A percentile compares a stretch with the other conserved stretches of the same genome.
phyloP scores from a whole-genome alignment of 2,329 filamentous ascomycete genomes.

The Orbilia blumenaviensis region DNA sequence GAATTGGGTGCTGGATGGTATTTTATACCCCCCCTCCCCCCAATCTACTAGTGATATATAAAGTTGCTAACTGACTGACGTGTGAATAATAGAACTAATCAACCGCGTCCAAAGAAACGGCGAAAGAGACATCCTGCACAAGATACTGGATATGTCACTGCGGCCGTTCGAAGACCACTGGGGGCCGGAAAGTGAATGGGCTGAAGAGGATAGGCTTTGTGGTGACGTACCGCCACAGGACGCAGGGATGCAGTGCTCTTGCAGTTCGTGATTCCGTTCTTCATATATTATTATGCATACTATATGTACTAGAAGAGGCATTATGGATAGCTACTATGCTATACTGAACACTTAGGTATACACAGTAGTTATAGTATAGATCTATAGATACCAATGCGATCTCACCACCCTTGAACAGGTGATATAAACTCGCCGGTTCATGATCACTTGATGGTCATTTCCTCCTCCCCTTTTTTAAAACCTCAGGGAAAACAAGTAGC shows the following conservation, averaged over 20 bases:
- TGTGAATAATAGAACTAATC: conserved; percentile 73
- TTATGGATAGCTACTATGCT: no score
- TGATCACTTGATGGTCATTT: no score
- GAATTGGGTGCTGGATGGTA: conserved; percentile 82
- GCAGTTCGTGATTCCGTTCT: conserved; percentile 73
- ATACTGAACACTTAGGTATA: no score
- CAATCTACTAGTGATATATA: not conserved
- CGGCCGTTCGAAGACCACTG: conserved; percentile 85
- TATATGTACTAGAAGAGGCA: no score
- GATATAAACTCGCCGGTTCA: no score
- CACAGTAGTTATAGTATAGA: no score
- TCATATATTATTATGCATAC: not conserved
- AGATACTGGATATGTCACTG: conserved; percentile 82
- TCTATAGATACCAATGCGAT: no score
- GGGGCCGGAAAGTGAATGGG: conserved; percentile 67
- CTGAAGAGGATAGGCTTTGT: conserved; percentile 83
- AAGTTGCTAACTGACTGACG: not conserved
- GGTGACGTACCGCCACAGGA: conserved; percentile 82
- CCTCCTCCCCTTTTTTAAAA: not conserved
- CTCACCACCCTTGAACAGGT: no score
- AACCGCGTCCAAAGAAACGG: conserved; percentile 83
- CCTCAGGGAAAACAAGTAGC: not conserved
- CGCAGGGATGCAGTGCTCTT: conserved; percentile 91
- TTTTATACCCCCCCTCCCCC: not conserved
- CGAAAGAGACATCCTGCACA: conserved; percentile 79